Base-by-base conservation (phyloP, 1,284 basidiomycete species). In the Malassezia sp. region DNA sequence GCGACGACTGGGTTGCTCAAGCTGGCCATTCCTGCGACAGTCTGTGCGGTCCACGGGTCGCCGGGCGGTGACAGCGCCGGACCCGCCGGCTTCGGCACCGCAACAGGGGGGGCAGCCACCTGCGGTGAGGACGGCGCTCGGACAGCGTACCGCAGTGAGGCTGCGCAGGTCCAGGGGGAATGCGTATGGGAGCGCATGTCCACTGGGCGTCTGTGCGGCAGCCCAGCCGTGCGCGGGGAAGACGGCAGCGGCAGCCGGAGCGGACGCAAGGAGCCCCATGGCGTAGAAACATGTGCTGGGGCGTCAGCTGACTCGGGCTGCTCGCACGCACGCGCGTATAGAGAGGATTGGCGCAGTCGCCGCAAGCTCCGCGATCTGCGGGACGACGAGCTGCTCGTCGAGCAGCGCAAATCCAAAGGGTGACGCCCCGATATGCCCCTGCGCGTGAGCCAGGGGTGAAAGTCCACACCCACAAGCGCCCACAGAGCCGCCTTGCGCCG, bases 231-330 rank as follows among this genome's bases (percentile, higher is more conserved):
- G 85, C 63, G 93, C 89, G 45, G 86, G 83, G 28, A 97, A 73
- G 65, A 89, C 76, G 75, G 93, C 78, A 52, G 80, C 79, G 2
- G 85, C 85, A 65, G 80, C 78, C 12, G 75, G 74, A 0, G 84
- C 85, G 0, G 78, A 79, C 1, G 84, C 81, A 41, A 87, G 78
- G 29, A 87, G 75, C 0, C 90, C 90, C 7, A 97, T 75, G 4
- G 91, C 85, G 63, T 89, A 96, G 75, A 91, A 97, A 64, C 88
- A 93, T 2, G 93, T 96, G n/a, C n/a, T n/a, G n/a, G n/a, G n/a
- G n/a, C n/a, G n/a, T n/a, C n/a, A n/a, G n/a, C n/a, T n/a, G n/a
- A n/a, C n/a, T n/a, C n/a, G n/a, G n/a, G n/a, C n/a, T n/a, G n/a
- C n/a, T n/a, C n/a, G n/a, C n/a, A n/a, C n/a, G n/a, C n/a, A n/a